Base-by-base conservation (phyloP, 768 basidiomycete species). In the Lactarius trivialis region DNA sequence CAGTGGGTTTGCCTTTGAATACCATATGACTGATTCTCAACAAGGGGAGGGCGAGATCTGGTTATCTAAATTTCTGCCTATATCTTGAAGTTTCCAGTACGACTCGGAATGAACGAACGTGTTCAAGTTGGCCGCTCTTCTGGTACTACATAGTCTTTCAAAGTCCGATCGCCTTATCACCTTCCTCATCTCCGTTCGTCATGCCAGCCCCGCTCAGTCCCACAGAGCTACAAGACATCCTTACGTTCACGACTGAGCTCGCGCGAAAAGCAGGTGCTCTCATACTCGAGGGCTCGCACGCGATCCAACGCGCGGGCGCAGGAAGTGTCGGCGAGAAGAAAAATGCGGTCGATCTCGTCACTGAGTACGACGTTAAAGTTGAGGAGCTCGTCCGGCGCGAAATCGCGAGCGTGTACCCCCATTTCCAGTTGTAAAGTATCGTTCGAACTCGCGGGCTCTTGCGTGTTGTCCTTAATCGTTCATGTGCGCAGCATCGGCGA, bases 341-440 rank as follows among this genome's bases (percentile, higher is more conserved):
- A 76, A 97, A 95, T 71, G 83, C 93, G 3, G 93, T 94, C 24
- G 95, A 97, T 75, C 78, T 98, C 34, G 95, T 98, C 28, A 98
- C 95, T 0, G 89, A 95, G 75, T 97, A 91, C 69, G 95, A 98
- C 73, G 87, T 94, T 39, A 84, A 81, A 50, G 95, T 97, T 12
- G 95, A 97, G 73, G 85, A 90, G 63, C 76, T 93, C 51, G 91
- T 97, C 55, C 86, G 85, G 74, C 70, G 77, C 32, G 82, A 86
- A 70, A 82, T 96, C 58, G 76, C 77, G 33, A 73, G 74, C 28
- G 78, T 76, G 55, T 95, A 90, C 72, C 92, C 93, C 0, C 66
- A 74, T 2, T 95, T 92, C 73, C 77, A 86, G 66, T 96, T 97
- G 93, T 94, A 48, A 30, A 19, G 55, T 56, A 28, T 7, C 39